Evolutionary conservation across 192 early-diverging fungal species (phyloP).

Genomic region (Mortierella alpina): DNA sequence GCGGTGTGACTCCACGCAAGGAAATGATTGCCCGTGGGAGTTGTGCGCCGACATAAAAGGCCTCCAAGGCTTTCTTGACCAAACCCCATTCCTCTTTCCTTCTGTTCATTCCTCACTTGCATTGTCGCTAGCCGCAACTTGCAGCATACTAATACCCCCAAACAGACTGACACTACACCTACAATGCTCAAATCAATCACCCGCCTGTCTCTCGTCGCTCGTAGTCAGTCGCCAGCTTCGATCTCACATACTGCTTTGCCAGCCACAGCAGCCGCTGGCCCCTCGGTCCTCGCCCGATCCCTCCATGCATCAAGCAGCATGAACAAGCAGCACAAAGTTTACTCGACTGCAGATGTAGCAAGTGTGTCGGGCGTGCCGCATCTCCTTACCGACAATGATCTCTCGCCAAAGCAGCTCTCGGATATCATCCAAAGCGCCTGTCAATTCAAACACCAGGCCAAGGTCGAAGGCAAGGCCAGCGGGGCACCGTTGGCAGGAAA

Average conservation of each 20-base stretch:
- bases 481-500: conserved; percentile 78
- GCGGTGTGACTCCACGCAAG: not conserved
- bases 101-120: not conserved
- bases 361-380: conserved; percentile 56
- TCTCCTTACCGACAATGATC: conserved; percentile 86
- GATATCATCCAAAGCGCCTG: conserved; percentile 82
- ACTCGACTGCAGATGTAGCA: conserved; percentile 39
- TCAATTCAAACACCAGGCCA: conserved; percentile 81
- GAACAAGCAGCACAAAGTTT: conserved; percentile 11
- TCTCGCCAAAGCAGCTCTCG: conserved; percentile 80
- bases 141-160: not conserved
- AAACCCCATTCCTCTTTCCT: not conserved
- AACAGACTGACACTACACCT: not conserved
- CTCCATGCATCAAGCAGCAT: conserved; percentile 8
- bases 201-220: conserved; percentile 17
- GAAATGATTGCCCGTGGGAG: too few relatives aligned
- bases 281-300: conserved; percentile 12
- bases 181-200: conserved; percentile 32
- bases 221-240: not conserved
- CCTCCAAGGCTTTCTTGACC: too few relatives aligned
- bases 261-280: not conserved
- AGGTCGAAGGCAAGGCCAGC: conserved; percentile 63
- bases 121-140: not conserved
- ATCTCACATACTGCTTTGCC: not conserved
- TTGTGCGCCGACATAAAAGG: too few relatives aligned